Conservation (phyloP, 108 stramenopile species). For the Skeletonema potamos region DNA sequence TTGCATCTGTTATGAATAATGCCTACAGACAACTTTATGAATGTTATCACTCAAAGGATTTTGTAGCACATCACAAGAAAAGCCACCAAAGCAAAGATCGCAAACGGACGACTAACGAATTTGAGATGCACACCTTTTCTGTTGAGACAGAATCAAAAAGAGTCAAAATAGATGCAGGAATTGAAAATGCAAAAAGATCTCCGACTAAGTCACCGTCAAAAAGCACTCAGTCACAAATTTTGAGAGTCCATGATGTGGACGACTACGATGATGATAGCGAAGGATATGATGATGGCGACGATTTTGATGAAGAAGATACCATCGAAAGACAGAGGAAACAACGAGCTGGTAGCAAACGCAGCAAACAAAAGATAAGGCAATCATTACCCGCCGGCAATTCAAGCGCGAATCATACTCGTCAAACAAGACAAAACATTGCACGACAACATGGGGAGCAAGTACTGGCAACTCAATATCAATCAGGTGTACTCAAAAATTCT, state of each 20-base stretch:
- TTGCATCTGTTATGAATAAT: conserved; percentile 33
- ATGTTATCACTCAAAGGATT: conserved; percentile 20
- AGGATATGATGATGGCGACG: conserved; percentile 24
- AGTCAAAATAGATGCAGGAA: conserved; percentile 1
- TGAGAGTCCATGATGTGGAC: conserved; percentile 1
- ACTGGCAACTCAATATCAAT: neutral
- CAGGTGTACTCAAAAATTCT: neutral
- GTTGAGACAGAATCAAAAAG: neutral
- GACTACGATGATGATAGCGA: conserved; percentile 12
- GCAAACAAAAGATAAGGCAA: conserved; percentile 2
- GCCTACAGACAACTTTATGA: conserved; percentile 45
- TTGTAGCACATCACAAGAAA: neutral
- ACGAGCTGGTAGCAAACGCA: neutral
- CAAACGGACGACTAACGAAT: neutral
- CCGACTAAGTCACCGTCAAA: conserved; percentile 21
- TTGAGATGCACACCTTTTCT: neutral
- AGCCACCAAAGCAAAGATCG: neutral
- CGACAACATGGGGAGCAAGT: neutral
- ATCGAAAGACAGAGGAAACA: conserved; percentile 27
- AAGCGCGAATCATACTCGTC: neutral
- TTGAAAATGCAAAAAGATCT: neutral
- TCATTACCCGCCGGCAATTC: conserved; percentile 3
- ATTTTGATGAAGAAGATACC: conserved; percentile 30
- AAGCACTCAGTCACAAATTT: conserved; percentile 6
- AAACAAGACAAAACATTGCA: conserved; percentile 9